Conservation (phyloP, 1,284 basidiomycete genomes). For the Clitocybe nebularis region DNA sequence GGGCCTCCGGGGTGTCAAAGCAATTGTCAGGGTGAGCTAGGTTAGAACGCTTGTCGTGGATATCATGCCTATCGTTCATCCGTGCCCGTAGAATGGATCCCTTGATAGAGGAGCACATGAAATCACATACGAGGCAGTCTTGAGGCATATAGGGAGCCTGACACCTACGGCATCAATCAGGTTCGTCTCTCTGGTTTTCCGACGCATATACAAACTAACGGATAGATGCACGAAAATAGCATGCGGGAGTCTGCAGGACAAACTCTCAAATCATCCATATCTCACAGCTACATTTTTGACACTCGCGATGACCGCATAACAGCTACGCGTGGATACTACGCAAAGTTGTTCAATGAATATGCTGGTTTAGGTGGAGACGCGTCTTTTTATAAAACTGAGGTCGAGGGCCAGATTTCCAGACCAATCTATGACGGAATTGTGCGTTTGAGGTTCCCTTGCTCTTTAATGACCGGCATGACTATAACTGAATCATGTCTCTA, state of each 20-base stretch:
- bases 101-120: constrained; percentile 1
- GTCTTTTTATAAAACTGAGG: constrained; percentile 70
- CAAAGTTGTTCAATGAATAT: constrained; percentile 69
- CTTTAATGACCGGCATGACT: no score
- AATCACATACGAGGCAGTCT: constrained; percentile 75
- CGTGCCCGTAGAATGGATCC: constrained; percentile 24
- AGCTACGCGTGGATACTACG: constrained; percentile 60
- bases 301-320: constrained; percentile 74
- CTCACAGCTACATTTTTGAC: constrained; percentile 76
- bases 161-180: constrained; percentile 76
- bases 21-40: constrained; percentile 63
- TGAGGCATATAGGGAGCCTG: constrained; percentile 72
- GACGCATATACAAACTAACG: no score
- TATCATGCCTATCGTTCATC: constrained; percentile 20
- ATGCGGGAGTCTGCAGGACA: constrained; percentile 81
- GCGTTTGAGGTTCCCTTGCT: constrained; percentile 24
- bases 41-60: constrained; percentile 22
- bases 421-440: constrained; percentile 54
- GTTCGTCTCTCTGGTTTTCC: constrained; percentile 38
- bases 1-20: constrained; percentile 60
- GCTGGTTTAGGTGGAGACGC: constrained; percentile 78
- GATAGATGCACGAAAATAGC: no score
- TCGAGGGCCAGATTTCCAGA: constrained; percentile 64
- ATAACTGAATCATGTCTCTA: neutral
- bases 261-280: constrained; percentile 80